These are phyloP conservation scores for Medicago arabica DNA, from an alignment of 306 rosid species.

Conservation along the genomic window DNA sequence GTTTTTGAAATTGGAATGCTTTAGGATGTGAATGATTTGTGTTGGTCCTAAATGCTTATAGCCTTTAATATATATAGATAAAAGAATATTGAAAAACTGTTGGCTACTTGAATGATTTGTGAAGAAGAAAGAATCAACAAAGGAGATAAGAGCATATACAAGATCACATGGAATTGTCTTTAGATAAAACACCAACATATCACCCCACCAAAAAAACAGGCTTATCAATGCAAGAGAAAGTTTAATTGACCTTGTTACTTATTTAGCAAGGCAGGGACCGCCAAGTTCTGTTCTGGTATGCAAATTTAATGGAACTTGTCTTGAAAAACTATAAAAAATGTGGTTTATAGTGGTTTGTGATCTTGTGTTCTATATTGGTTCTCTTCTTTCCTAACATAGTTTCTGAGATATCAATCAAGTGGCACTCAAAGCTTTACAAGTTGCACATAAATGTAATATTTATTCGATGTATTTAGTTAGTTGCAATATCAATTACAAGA, in stretches of 20 bases:
- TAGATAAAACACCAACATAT: conserved; percentile 6
- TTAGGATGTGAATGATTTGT: conserved; percentile 25
- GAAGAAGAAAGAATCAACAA: background rate
- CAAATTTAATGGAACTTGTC: background rate
- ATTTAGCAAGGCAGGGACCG: background rate
- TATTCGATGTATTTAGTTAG: background rate
- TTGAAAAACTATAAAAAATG: background rate
- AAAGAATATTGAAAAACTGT: conserved; percentile 14
- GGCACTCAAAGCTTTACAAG: background rate
- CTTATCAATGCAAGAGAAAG: background rate
- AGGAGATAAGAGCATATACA: background rate
- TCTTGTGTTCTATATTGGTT: background rate
- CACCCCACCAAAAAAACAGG: background rate
- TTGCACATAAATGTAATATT: background rate
- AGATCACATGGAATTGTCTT: conserved; percentile 49
- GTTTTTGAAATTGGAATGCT: conserved; percentile 12
- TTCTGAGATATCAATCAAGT: background rate
- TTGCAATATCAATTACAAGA: background rate
- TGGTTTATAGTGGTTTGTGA: background rate
- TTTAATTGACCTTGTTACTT: background rate
- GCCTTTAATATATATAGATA: conserved; percentile 45
- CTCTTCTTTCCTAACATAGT: background rate
- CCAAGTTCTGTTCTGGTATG: background rate
- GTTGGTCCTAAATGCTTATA: conserved; percentile 25
- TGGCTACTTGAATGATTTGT: conserved; percentile 10